phyloP scores from a whole-genome alignment of 2,329 filamentous ascomycete genomes.

The Aspergillaceae sp. region DNA sequence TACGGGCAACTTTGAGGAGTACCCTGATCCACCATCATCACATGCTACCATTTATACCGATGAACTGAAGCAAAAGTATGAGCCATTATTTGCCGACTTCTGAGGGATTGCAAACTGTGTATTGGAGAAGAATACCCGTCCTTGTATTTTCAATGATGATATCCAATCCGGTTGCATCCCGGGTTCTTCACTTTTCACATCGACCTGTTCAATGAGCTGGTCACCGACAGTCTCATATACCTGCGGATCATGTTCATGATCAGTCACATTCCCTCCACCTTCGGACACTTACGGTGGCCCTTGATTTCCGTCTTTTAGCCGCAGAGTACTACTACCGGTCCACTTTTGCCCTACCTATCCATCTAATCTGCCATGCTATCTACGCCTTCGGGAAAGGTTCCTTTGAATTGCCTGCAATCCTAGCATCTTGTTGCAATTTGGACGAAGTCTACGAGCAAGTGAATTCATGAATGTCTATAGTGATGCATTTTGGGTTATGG shows the following conservation, averaged over 20 bases:
- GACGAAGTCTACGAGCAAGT: neutral
- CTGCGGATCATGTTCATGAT: too few relatives aligned
- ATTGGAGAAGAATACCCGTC: neutral
- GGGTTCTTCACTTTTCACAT: too few relatives aligned
- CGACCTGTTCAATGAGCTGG: too few relatives aligned
- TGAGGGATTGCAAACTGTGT: conserved; percentile 23
- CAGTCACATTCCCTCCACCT: too few relatives aligned
- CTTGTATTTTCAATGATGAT: neutral
- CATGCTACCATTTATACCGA: conserved; percentile 47
- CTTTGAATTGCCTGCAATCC: neutral
- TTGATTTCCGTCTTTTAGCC: too few relatives aligned
- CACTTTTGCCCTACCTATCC: too few relatives aligned
- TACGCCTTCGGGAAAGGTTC: neutral
- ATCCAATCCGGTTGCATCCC: too few relatives aligned
- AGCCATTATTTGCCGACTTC: conserved; percentile 54
- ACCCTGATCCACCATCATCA: conserved; percentile 47
- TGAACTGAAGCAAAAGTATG: conserved; percentile 53
- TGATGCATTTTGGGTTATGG: conserved; percentile 1
- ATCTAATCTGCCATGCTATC: neutral
- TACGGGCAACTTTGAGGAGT: conserved; percentile 58
- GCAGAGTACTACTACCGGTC: too few relatives aligned
- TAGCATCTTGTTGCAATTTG: neutral
- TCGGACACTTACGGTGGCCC: too few relatives aligned
- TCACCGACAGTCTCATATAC: too few relatives aligned
- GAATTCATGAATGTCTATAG: neutral